These are phyloP conservation scores for Eucalyptus polybractea DNA, from an alignment of 345 rosid species.

Conservation along the genomic window DNA sequence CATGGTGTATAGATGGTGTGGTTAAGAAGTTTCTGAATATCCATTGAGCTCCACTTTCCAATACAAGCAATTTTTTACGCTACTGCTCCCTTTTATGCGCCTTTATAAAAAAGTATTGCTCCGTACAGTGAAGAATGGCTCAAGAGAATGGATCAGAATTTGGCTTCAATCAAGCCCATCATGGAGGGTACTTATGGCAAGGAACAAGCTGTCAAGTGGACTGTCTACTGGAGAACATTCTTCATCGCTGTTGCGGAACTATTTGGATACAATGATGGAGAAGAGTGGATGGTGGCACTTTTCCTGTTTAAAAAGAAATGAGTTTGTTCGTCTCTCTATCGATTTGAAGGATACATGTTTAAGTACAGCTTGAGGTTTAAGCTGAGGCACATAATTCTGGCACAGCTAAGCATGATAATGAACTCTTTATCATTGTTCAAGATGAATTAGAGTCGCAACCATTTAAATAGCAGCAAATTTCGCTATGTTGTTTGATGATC, in stretches of 20 bases:
- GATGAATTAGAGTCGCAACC: background rate
- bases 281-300: constrained; percentile 81
- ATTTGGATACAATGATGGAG: constrained; percentile 72
- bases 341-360: background rate
- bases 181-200: constrained; percentile 78
- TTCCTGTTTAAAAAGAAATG: constrained; percentile 75
- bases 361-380: background rate
- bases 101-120: background rate
- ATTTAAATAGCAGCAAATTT: background rate
- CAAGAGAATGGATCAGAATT: constrained; percentile 66
- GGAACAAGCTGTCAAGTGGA: constrained; percentile 74
- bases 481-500: background rate
- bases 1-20: background rate
- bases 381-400: background rate
- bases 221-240: constrained; percentile 79
- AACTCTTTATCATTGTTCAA: background rate
- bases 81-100: background rate
- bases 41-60: background rate
- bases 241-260: constrained; percentile 81
- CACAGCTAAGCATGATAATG: background rate
- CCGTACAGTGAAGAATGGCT: constrained; percentile 73
- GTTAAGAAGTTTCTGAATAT: background rate
- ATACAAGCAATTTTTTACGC: background rate
- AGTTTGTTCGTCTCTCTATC: background rate
- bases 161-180: constrained; percentile 34